phyloP scores from a whole-genome alignment of 306 rosid genomes.

The Myrica gale region DNA sequence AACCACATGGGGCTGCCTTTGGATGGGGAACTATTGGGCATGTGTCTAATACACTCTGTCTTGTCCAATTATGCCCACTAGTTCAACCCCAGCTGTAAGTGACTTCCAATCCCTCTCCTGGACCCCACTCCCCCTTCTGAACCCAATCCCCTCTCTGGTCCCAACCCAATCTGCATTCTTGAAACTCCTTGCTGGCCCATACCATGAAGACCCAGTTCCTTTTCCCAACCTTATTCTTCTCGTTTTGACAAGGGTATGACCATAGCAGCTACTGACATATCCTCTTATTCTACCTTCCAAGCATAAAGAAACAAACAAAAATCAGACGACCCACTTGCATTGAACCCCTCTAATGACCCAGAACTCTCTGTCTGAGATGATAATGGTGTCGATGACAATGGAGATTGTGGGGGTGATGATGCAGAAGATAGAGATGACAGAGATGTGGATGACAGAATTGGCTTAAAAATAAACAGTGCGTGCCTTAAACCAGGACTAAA shows the following conservation, averaged over 20 bases:
- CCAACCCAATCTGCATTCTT: conserved; percentile 34
- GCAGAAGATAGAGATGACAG: conserved; percentile 38
- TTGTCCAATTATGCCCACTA: conserved; percentile 58
- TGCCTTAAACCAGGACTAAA: conserved; percentile 85
- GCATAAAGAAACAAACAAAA: conserved; percentile 86
- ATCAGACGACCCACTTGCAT: conserved; percentile 66
- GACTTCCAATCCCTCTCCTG: conserved; percentile 33
- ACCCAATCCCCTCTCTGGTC: conserved; percentile 25
- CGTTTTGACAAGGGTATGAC: conserved; percentile 23
- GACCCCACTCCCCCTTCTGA: conserved; percentile 33
- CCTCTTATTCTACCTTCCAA: conserved; percentile 69
- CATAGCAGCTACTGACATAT: background rate
- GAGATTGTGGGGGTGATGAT: conserved; percentile 35
- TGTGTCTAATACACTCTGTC: conserved; percentile 48
- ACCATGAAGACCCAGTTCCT: conserved; percentile 27
- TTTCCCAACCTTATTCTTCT: conserved; percentile 44
- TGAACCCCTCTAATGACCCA: conserved; percentile 55
- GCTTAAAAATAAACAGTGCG: conserved; percentile 83
- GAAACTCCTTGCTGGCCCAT: conserved; percentile 38
- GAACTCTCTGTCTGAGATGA: conserved; percentile 49
- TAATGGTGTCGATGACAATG: conserved; percentile 47
- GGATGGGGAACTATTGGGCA: conserved; percentile 54
- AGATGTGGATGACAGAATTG: conserved; percentile 49
- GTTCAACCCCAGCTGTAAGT: conserved; percentile 62
- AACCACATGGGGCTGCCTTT: conserved; percentile 40